A percentile compares a stretch with the other conserved stretches of the same genome.
Conservation (phyloP, 169 alveolate genomes). For the Plasmodium berghei region DNA sequence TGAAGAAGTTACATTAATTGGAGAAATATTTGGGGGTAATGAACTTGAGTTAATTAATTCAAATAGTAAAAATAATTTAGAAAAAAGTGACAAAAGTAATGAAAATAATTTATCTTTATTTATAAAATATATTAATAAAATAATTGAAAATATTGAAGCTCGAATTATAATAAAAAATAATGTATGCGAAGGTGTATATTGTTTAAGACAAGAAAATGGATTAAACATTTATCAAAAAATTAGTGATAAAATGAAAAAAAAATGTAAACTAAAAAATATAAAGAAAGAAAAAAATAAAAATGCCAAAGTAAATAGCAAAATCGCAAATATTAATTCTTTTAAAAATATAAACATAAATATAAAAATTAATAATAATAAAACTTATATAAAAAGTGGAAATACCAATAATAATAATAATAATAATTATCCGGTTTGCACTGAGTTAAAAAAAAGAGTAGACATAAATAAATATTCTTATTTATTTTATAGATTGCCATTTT, state of each 20-base stretch:
- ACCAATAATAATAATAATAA: too few relatives aligned
- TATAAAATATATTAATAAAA: conserved; percentile 7
- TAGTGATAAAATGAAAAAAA: conserved; percentile 14
- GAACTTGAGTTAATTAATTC: neutral
- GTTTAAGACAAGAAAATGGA: conserved; percentile 21
- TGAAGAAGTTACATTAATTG: neutral
- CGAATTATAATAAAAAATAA: conserved; percentile 33
- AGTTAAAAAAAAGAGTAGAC: conserved; percentile 34
- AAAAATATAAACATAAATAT: conserved; percentile 20
- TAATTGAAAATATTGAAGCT: conserved; percentile 34
- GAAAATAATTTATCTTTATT: neutral
- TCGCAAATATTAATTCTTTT: conserved; percentile 13
- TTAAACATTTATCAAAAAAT: conserved; percentile 53
- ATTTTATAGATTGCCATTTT: conserved; percentile 40
- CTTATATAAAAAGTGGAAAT: neutral
- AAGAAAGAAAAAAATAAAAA: conserved; percentile 23
- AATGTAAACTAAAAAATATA: conserved; percentile 11
- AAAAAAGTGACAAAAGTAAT: neutral
- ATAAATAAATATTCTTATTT: conserved; percentile 44
- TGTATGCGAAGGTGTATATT: conserved; percentile 65
- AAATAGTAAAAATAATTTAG: neutral
- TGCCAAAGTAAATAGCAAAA: conserved; percentile 3
- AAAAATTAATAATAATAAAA: neutral
- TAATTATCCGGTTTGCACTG: neutral
- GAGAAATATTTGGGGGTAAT: neutral